These are phyloP conservation scores for Leishmania mexicana DNA, from an alignment of 208 protist genomes.

Conservation along the genomic window DNA sequence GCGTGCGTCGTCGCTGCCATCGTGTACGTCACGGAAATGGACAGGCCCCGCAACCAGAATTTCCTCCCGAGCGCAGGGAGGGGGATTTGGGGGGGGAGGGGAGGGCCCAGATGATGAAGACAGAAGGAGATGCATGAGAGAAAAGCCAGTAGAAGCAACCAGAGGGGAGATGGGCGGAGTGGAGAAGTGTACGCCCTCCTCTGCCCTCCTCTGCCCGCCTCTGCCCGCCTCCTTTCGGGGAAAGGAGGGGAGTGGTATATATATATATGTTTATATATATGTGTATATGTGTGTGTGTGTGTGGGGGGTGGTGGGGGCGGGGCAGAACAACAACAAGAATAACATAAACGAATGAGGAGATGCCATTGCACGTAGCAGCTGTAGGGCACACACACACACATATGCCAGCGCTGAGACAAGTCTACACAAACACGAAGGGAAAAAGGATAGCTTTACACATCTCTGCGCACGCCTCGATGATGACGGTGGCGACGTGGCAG, in stretches of 20 bases:
- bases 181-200: background rate
- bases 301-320: too few species aligned
- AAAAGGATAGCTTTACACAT: background rate
- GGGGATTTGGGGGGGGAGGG: background rate
- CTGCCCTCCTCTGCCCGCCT: too few species aligned
- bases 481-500: background rate
- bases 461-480: background rate
- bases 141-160: background rate
- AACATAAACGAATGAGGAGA: too few species aligned
- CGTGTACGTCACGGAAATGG: background rate
- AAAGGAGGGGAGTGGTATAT: background rate
- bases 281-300: too few species aligned
- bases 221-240: too few species aligned
- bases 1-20: background rate
- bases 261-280: too few species aligned
- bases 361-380: too few species aligned
- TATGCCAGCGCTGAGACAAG: background rate
- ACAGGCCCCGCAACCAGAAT: too few species aligned
- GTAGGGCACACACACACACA: background rate
- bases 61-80: background rate
- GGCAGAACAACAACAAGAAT: too few species aligned
- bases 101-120: background rate
- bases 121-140: background rate
- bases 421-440: background rate
- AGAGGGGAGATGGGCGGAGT: background rate